Percentiles rank a stretch among this genome's conserved stretches.
These are phyloP conservation scores for Podaxis sp. DNA, from an alignment of 768 basidiomycete genomes.

Conservation along the genomic window DNA sequence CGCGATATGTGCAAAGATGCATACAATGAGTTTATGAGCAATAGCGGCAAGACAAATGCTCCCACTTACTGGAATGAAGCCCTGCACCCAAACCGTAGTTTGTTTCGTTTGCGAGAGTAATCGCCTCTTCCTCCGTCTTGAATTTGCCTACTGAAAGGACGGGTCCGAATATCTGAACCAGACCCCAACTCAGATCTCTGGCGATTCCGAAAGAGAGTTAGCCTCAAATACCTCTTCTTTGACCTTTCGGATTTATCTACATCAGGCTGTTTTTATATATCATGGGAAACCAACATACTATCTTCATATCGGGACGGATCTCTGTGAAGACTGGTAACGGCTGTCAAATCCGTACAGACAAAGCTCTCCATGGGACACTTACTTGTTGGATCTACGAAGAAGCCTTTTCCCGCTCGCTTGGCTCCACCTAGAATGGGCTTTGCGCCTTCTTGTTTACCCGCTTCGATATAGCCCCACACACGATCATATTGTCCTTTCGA, in stretches of 20 bases:
- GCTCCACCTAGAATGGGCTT: slow-evolving; percentile 76
- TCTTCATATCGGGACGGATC: slow-evolving; percentile 79
- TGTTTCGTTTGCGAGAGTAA: slow-evolving; percentile 83
- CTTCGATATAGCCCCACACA: slow-evolving; percentile 85
- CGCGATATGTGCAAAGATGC: slow-evolving; percentile 18
- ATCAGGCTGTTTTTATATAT: slow-evolving; percentile 1
- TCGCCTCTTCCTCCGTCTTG: slow-evolving; percentile 83
- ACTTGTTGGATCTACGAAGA: slow-evolving; percentile 89
- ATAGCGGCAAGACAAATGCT: not conserved
- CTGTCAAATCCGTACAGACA: not conserved
- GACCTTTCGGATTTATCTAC: slow-evolving; percentile 36
- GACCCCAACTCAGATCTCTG: slow-evolving; percentile 13
- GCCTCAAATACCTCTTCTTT: slow-evolving; percentile 59
- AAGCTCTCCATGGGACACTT: slow-evolving; percentile 24
- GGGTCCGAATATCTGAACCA: slow-evolving; percentile 85
- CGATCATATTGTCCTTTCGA: slow-evolving; percentile 85
- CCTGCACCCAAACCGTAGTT: slow-evolving; percentile 91
- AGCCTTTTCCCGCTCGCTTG: slow-evolving; percentile 76
- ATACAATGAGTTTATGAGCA: slow-evolving; percentile 3
- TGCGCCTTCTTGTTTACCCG: slow-evolving; percentile 83
- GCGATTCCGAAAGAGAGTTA: slow-evolving; percentile 7
- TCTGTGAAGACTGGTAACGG: slow-evolving; percentile 71
- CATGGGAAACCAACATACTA: slow-evolving; percentile 46
- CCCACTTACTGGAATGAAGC: slow-evolving; percentile 73
- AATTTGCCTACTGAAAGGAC: slow-evolving; percentile 84